Evolutionary conservation across 192 early-diverging fungal genomes (phyloP).

Genomic region (Umbelopsis sp.): DNA sequence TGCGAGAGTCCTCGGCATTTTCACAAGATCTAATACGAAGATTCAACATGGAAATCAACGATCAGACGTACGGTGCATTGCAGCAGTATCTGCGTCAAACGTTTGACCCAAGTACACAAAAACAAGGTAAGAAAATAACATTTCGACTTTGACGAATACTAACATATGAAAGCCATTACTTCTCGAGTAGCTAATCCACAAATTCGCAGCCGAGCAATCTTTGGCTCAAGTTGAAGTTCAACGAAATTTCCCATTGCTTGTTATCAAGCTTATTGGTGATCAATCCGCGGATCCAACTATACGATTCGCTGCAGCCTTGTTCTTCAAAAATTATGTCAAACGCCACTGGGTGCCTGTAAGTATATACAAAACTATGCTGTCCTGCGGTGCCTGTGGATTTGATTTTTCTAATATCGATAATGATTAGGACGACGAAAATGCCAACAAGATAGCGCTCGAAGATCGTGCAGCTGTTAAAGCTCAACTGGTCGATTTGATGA

Average conservation of each 20-base stretch:
- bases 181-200: not conserved
- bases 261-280: constrained; percentile 78
- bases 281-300: constrained; percentile 59
- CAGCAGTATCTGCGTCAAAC: constrained; percentile 61
- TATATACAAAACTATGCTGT: not conserved
- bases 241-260: constrained; percentile 67
- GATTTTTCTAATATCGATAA: constrained; percentile 23
- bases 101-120: constrained; percentile 58
- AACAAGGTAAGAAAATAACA: constrained; percentile 47
- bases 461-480: constrained; percentile 84
- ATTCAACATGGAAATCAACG: constrained; percentile 51
- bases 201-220: constrained; percentile 57
- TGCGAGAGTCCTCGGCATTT: not conserved
- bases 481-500: constrained; percentile 87
- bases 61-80: constrained; percentile 51
- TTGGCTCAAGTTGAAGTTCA: constrained; percentile 56
- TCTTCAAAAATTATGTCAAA: constrained; percentile 98
- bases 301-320: constrained; percentile 81
- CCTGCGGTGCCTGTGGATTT: not conserved
- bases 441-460: constrained; percentile 54
- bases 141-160: not conserved
- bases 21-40: not conserved
- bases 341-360: constrained; percentile 73
- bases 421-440: constrained; percentile 53
- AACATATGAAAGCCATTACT: not conserved